Conservation (phyloP, 192 early-diverging fungal species). For the Borealophlyctis nickersoniae region DNA sequence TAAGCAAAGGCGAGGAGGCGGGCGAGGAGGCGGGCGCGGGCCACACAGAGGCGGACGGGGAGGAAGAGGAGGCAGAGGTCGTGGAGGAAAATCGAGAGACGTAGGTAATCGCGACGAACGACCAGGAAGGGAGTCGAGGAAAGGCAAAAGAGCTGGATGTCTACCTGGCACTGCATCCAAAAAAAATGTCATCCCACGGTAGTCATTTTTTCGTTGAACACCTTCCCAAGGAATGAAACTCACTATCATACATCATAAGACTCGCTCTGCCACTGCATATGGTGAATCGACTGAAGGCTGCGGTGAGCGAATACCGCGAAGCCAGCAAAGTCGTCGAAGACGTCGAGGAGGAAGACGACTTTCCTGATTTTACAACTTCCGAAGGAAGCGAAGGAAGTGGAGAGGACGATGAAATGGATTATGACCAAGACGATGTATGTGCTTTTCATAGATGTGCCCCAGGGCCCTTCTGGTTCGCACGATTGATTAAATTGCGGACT, state of each 20-base stretch:
- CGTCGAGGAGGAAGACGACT: constrained; percentile 1
- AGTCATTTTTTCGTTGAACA: neutral
- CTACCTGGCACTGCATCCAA: neutral
- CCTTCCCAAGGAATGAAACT: neutral
- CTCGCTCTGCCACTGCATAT: neutral
- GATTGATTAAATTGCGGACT: neutral
- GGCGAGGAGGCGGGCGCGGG: neutral
- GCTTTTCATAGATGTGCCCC: constrained; percentile 11
- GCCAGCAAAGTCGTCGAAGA: constrained; percentile 11
- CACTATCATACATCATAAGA: neutral
- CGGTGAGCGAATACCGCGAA: constrained; percentile 9
- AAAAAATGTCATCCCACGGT: neutral
- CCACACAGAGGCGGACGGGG: neutral
- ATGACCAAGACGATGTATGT: constrained; percentile 2
- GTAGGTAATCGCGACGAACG: neutral
- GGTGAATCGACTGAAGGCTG: constrained; percentile 3
- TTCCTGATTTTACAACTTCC: neutral
- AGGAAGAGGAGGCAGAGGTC: constrained; percentile 1
- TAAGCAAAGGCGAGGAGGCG: constrained; percentile 12
- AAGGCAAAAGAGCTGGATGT: constrained; percentile 1
- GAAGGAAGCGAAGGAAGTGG: constrained; percentile 3
- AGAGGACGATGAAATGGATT: constrained; percentile 13
- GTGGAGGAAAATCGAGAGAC: neutral
- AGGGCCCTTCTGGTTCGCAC: constrained; percentile 10
- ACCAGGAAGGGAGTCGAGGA: constrained; percentile 7